A percentile compares a stretch with the other conserved stretches of the same genome.
Conservation (phyloP, 257 asterid species). For the Capsicum pubescens region DNA sequence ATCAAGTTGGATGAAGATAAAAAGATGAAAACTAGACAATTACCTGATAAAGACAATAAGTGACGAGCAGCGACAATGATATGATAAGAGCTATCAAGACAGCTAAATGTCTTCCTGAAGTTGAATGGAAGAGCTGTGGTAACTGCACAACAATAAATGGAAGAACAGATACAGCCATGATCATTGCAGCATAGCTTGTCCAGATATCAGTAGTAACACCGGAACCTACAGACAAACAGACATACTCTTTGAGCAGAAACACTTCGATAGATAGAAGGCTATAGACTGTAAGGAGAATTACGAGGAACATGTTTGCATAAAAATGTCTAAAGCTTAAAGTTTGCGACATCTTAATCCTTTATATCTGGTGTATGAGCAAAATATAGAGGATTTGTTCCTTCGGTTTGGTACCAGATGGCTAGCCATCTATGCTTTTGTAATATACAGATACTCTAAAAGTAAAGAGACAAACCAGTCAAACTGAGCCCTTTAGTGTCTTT, state of each 20-base stretch:
- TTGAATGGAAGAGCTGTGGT: constrained; percentile 63
- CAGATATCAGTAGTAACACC: constrained; percentile 81
- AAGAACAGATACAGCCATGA: constrained; percentile 83
- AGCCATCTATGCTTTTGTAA: neutral
- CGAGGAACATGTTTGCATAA: neutral
- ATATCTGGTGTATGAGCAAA: neutral
- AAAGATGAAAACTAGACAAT: neutral
- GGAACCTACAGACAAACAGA: constrained; percentile 64
- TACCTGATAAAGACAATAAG: constrained; percentile 94
- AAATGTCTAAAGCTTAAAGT: neutral
- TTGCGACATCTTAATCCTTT: neutral
- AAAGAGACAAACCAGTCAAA: constrained; percentile 60
- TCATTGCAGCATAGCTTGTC: constrained; percentile 84
- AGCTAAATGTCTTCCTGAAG: constrained; percentile 68
- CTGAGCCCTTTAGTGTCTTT: constrained; percentile 67
- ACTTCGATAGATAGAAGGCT: neutral
- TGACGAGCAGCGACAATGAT: constrained; percentile 59
- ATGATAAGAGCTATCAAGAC: constrained; percentile 72
- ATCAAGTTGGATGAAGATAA: neutral
- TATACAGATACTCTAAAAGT: constrained; percentile 21
- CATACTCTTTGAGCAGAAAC: constrained; percentile 26
- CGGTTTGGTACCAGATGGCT: neutral
- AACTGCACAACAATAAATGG: constrained; percentile 82
- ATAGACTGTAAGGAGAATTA: neutral
- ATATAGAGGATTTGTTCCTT: constrained; percentile 7